A percentile compares a stretch with the other conserved stretches of the same genome.
phyloP scores from a whole-genome alignment of 2,329 filamentous ascomycete species.

The Fusarium chaquense region DNA sequence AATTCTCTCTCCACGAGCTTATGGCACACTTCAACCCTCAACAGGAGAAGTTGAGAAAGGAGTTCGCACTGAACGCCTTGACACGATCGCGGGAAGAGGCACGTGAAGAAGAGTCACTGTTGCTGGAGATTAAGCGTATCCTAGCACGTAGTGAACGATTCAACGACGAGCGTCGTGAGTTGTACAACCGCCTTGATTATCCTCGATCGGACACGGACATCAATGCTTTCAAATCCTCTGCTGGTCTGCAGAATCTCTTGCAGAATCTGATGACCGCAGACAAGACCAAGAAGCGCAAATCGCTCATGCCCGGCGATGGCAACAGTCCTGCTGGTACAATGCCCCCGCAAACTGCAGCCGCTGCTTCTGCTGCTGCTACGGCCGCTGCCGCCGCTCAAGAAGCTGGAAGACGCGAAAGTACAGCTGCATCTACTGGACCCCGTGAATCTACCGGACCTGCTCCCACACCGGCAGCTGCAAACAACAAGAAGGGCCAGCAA shows the following conservation, averaged over 20 bases:
- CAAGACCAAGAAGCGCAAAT: slow-evolving; percentile 89
- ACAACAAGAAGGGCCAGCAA: slow-evolving; percentile 63
- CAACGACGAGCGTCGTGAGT: slow-evolving; percentile 87
- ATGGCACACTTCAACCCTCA: slow-evolving; percentile 88
- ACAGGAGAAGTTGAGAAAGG: slow-evolving; percentile 84
- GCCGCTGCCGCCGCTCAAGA: slow-evolving; percentile 51
- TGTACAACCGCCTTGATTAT: slow-evolving; percentile 88
- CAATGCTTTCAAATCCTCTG: slow-evolving; percentile 81
- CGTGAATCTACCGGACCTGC: slow-evolving; percentile 52
- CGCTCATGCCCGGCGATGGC: slow-evolving; percentile 71
- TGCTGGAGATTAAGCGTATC: slow-evolving; percentile 93
- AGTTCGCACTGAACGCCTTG: slow-evolving; percentile 83
- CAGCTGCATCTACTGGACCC: slow-evolving; percentile 59
- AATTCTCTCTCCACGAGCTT: slow-evolving; percentile 85
- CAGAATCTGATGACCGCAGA: slow-evolving; percentile 86
- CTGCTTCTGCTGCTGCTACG: slow-evolving; percentile 28
- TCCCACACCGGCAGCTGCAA: slow-evolving; percentile 53
- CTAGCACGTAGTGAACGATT: slow-evolving; percentile 86
- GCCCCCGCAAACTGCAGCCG: slow-evolving; percentile 47
- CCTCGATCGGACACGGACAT: slow-evolving; percentile 78
- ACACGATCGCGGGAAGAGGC: slow-evolving; percentile 87
- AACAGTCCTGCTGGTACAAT: slow-evolving; percentile 59
- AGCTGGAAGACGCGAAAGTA: slow-evolving; percentile 64
- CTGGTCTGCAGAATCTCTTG: slow-evolving; percentile 82
- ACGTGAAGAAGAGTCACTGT: slow-evolving; percentile 88